Evolutionary conservation across 2,329 filamentous ascomycete species (phyloP).

Genomic region (Ophiostoma perfectum): DNA sequence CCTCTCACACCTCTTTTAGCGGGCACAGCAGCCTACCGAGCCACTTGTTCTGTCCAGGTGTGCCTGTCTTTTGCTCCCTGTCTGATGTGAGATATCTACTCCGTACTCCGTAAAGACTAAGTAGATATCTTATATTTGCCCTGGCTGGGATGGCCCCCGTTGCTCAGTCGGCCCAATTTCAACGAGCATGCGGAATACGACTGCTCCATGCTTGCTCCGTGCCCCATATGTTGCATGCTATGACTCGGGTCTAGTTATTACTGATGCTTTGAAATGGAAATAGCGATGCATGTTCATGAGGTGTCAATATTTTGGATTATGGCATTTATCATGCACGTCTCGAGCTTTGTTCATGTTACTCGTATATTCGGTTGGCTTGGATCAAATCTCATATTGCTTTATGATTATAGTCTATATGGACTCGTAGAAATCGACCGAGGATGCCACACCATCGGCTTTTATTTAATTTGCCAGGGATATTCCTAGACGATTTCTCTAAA

Average conservation of each 20-base stretch:
- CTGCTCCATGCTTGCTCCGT: neutral
- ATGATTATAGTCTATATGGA: too few relatives aligned
- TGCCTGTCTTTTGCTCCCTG: neutral
- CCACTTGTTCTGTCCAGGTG: neutral
- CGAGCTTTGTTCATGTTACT: too few relatives aligned
- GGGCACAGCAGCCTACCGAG: neutral
- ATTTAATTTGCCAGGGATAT: too few relatives aligned
- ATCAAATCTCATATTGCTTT: too few relatives aligned
- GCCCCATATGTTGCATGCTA: neutral
- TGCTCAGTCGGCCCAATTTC: neutral
- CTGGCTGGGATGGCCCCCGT: constrained; percentile 2
- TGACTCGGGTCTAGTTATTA: neutral
- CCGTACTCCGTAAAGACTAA: too few relatives aligned
- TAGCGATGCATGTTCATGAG: neutral
- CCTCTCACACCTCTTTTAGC: constrained; percentile 4
- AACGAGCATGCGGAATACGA: neutral
- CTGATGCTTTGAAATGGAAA: neutral
- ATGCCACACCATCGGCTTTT: too few relatives aligned
- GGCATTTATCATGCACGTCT: neutral
- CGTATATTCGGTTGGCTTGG: too few relatives aligned
- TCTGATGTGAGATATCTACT: too few relatives aligned
- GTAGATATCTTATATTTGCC: constrained; percentile 12
- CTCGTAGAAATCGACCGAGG: too few relatives aligned
- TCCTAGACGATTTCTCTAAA: too few relatives aligned
- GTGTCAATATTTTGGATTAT: neutral